Conservation (phyloP, 1,139 yeast genomes). For the Ogataea hybrid region DNA sequence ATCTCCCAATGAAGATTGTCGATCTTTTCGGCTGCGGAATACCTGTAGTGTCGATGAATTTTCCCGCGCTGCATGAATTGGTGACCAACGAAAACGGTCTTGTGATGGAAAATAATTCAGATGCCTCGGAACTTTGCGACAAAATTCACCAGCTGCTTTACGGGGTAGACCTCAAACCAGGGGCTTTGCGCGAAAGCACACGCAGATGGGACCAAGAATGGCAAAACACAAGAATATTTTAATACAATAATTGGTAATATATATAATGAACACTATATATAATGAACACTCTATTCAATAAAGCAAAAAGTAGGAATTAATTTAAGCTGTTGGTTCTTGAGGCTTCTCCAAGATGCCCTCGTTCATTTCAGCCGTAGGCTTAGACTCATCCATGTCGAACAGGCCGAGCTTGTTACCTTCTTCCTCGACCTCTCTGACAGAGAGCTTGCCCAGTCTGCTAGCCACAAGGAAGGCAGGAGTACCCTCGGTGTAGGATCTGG, state of each 20-base stretch:
- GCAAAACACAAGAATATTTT: conserved; percentile 31
- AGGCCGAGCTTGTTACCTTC: conserved; percentile 49
- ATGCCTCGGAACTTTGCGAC: conserved; percentile 47
- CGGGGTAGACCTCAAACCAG: conserved; percentile 45
- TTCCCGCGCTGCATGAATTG: conserved; percentile 68
- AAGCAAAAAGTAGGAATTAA: conserved; percentile 1
- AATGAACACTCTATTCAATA: conserved; percentile 3
- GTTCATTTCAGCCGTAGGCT: conserved; percentile 18
- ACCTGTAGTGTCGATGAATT: conserved; percentile 79
- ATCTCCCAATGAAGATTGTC: conserved; percentile 94
- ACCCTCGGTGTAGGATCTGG: conserved; percentile 47
- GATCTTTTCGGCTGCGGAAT: conserved; percentile 97
- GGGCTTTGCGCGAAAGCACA: conserved; percentile 69
- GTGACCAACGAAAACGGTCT: conserved; percentile 51
- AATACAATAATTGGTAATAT: neutral
- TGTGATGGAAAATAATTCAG: conserved; percentile 36
- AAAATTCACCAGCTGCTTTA: conserved; percentile 47
- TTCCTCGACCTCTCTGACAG: conserved; percentile 44
- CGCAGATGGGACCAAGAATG: conserved; percentile 79
- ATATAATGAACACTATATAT: neutral
- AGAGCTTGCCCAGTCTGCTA: conserved; percentile 47
- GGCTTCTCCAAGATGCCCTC: conserved; percentile 37
- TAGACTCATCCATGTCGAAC: conserved; percentile 29
- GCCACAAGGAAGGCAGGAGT: conserved; percentile 52
- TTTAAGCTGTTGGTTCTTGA: conserved; percentile 27